Evolutionary conservation across 108 stramenopile species (phyloP).

Genomic region (Conticribra guillardii): DNA sequence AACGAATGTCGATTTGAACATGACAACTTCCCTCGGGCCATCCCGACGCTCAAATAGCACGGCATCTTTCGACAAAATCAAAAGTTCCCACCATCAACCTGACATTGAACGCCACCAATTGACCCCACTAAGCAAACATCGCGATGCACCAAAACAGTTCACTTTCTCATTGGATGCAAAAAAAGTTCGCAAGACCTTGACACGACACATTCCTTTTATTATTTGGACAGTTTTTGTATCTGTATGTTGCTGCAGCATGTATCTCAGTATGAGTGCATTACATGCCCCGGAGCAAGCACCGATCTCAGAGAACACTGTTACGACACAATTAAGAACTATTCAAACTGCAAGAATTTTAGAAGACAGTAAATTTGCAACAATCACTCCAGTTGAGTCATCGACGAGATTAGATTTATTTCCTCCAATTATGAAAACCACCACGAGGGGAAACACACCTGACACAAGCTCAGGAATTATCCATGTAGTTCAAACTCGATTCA

Average conservation of each 20-base stretch:
- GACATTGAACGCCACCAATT: too few relatives aligned
- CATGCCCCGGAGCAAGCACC: background rate
- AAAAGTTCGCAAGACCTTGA: too few relatives aligned
- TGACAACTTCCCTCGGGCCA: too few relatives aligned
- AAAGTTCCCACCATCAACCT: too few relatives aligned
- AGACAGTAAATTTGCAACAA: background rate
- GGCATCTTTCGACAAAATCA: too few relatives aligned
- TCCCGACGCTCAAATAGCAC: too few relatives aligned
- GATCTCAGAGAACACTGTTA: background rate
- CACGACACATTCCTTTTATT: background rate
- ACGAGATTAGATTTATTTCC: background rate
- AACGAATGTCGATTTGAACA: too few relatives aligned
- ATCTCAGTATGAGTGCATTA: background rate
- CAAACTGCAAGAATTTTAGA: background rate
- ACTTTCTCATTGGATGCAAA: too few relatives aligned
- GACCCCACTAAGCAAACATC: too few relatives aligned
- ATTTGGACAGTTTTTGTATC: background rate
- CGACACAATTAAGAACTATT: background rate
- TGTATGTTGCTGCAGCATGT: background rate
- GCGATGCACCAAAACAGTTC: too few relatives aligned
- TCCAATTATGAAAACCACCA: background rate
- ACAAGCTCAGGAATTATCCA: constrained; percentile 43
- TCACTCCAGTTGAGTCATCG: background rate
- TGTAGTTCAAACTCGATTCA: constrained; percentile 63
- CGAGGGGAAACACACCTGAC: too few relatives aligned